Conservation (phyloP, 2,329 filamentous ascomycete genomes). For the Colletotrichum sp. region DNA sequence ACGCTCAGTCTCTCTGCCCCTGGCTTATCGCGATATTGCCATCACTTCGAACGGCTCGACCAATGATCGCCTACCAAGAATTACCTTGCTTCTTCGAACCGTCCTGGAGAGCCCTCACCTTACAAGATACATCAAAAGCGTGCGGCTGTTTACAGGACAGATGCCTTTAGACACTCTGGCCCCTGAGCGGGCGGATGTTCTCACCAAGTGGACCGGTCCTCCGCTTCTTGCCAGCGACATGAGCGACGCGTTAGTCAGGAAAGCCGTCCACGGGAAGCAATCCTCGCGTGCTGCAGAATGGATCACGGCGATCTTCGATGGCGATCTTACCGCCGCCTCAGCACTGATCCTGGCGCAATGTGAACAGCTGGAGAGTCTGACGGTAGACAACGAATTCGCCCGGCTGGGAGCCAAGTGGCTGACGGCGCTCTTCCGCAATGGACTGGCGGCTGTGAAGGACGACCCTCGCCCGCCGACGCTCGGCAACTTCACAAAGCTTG, state of each 20-base stretch:
- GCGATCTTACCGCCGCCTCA: neutral
- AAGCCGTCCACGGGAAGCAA: neutral
- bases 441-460: neutral
- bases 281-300: neutral
- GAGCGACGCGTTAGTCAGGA: neutral
- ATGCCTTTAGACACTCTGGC: neutral
- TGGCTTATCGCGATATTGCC: neutral
- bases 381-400: neutral
- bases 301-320: neutral
- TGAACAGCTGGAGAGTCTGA: neutral
- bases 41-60: neutral
- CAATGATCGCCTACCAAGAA: neutral
- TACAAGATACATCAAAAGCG: neutral
- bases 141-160: neutral
- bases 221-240: neutral
- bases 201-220: neutral
- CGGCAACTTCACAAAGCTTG: neutral
- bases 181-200: neutral
- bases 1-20: neutral
- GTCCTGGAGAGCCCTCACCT: neutral
- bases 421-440: neutral
- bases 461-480: neutral
- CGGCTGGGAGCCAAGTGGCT: neutral
- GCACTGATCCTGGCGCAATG: neutral
- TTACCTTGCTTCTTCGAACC: neutral